Evolutionary conservation across 352 stramenopile species (phyloP), one percentile per base, ranked within the genome.

Genomic region (Pythium myriotylum): DNA sequence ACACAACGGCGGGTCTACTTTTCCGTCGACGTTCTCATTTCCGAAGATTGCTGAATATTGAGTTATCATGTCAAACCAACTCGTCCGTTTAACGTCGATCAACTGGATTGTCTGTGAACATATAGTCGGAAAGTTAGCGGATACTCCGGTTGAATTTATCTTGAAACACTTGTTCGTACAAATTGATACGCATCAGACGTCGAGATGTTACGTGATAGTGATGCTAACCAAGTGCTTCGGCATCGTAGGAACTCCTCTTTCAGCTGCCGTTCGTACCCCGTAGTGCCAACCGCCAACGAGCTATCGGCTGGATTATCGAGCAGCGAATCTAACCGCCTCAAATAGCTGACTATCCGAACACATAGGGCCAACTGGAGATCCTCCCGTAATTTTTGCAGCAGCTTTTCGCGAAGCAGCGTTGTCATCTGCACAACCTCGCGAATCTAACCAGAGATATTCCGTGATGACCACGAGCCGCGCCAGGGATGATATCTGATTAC

Each of bases 11-110:
- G 81, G 77, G 54, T 95, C 86, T n/a, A 91, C 80, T 67, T 91
- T 92, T 8, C 82, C 82, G 19, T 91, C 70, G 10, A 92, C 69
- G 63, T 87, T 89, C 73, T 92, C 78, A 51, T 76, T 91, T 17
- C 86, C 86, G 48, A 96, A 96, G 57, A 96, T 96, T 9, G 88
- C 88, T 43, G 85, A 94, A 68, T 95, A 96, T 58, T 96, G 88
- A 8, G 87, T 96, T 51, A 96, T 91, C 73, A 94, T 85, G 45
- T 96, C 87, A 55, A 96, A 96, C 88, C 86, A 95, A 66, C 85
- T 95, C 45, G 88, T 90, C 27, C 88, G 76, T 66, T 94, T 95
- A 33, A 89, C 76, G 53, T 96, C 88, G 52, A 95, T 92, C 22
- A 95, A 55, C 86, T 94, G 83, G 27, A 93, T 80, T 22, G 86